These are phyloP conservation scores for Candida coquimbonensis DNA, from an alignment of 805 yeast genomes.

Conservation along the genomic window DNA sequence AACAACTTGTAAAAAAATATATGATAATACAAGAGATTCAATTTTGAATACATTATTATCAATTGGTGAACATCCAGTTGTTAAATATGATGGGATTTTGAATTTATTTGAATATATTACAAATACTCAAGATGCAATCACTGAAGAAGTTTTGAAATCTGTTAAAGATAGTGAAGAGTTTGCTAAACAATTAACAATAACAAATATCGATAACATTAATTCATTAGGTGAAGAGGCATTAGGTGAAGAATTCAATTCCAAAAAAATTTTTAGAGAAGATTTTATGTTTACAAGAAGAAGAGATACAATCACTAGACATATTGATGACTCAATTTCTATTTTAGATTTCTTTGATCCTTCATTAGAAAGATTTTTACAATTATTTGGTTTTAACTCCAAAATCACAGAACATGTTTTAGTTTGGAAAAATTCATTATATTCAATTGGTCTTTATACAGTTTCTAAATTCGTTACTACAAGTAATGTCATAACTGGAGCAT, in stretches of 20 bases:
- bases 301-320: conserved; percentile 52
- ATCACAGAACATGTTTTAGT: conserved; percentile 17
- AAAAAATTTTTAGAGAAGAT: conserved; percentile 58
- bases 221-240: conserved; percentile 55
- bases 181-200: conserved; percentile 56
- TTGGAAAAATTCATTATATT: conserved; percentile 26
- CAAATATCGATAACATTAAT: conserved; percentile 56
- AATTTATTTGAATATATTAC: conserved; percentile 62
- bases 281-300: conserved; percentile 77
- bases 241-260: conserved; percentile 50
- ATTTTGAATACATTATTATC: conserved; percentile 45
- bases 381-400: conserved; percentile 21
- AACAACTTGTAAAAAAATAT: conserved; percentile 45
- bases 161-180: conserved; percentile 59
- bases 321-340: conserved; percentile 54
- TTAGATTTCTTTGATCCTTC: conserved; percentile 80
- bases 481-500: conserved; percentile 29
- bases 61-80: conserved; percentile 42
- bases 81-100: conserved; percentile 56
- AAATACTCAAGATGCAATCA: conserved; percentile 60
- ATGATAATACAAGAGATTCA: conserved; percentile 49
- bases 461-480: conserved; percentile 29
- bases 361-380: conserved; percentile 45
- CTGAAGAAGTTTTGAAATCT: conserved; percentile 54
- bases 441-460: conserved; percentile 24